phyloP scores from a whole-genome alignment of 2,329 filamentous ascomycete species.

The Neonectria magnoliae region DNA sequence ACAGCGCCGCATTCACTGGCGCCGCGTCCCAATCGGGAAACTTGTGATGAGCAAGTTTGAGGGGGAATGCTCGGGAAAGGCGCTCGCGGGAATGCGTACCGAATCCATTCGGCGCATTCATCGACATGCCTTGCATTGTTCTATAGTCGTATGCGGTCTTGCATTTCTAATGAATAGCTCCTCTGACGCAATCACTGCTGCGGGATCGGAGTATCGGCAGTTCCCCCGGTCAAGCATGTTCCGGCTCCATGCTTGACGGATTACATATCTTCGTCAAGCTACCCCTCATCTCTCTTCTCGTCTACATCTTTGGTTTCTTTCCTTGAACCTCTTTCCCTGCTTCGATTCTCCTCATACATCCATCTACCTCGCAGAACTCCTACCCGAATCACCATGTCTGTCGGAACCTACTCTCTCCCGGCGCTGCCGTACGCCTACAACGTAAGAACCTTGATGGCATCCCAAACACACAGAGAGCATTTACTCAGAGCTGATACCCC shows the following conservation, averaged over 20 bases:
- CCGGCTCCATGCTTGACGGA: background rate
- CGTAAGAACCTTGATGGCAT: slow-evolving; percentile 57
- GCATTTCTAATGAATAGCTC: slow-evolving; percentile 13
- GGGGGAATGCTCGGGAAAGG: slow-evolving; percentile 21
- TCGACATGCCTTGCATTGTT: background rate
- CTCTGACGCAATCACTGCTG: slow-evolving; percentile 23
- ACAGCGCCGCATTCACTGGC: slow-evolving; percentile 28
- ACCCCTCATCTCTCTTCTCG: slow-evolving; percentile 24
- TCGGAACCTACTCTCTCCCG: slow-evolving; percentile 67
- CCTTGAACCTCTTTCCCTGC: background rate
- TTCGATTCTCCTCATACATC: background rate
- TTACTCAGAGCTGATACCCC: slow-evolving; percentile 2
- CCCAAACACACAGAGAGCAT: no score
- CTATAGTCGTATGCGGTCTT: background rate
- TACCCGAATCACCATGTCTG: slow-evolving; percentile 46
- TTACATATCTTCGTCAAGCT: slow-evolving; percentile 9
- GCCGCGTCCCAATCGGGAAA: slow-evolving; percentile 42
- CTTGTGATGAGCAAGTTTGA: slow-evolving; percentile 42
- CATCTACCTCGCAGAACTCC: background rate
- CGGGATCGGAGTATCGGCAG: slow-evolving; percentile 3
- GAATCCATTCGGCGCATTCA: background rate
- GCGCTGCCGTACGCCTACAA: slow-evolving; percentile 75
- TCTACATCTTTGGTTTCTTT: slow-evolving; percentile 7
- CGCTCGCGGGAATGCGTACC: slow-evolving; percentile 3
- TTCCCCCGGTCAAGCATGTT: background rate